Evolutionary conservation across 2,329 filamentous ascomycete species (phyloP).

Genomic region (Penicillium sp.): DNA sequence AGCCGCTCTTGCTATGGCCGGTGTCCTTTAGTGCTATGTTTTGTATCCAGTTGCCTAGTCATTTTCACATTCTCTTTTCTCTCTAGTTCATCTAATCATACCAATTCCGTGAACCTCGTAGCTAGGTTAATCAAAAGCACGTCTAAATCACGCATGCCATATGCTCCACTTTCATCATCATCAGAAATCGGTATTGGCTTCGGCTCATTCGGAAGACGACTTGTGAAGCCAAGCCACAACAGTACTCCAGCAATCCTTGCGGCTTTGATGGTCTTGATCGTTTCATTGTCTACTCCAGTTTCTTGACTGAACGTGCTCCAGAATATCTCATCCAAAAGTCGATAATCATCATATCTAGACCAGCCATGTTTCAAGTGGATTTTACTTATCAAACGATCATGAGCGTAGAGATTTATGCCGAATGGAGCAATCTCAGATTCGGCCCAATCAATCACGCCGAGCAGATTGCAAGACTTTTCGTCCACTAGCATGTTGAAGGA

Average conservation of each 20-base stretch:
- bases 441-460: constrained; percentile 44
- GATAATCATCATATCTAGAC: constrained; percentile 33
- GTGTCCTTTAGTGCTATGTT: not conserved
- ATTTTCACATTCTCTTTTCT: not conserved
- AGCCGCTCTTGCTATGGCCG: not conserved
- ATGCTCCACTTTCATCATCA: constrained; percentile 35
- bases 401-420: constrained; percentile 38
- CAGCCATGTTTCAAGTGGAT: constrained; percentile 37
- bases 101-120: not conserved
- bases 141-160: constrained; percentile 40
- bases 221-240: constrained; percentile 37
- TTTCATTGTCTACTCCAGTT: constrained; percentile 24
- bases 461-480: constrained; percentile 23
- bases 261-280: constrained; percentile 25
- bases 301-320: constrained; percentile 32
- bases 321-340: constrained; percentile 27
- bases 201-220: constrained; percentile 37
- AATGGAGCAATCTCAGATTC: constrained; percentile 41
- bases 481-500: constrained; percentile 40
- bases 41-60: not conserved
- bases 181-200: constrained; percentile 33
- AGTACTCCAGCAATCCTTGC: constrained; percentile 36
- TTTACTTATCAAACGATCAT: constrained; percentile 33
- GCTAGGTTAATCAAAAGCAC: constrained; percentile 34
- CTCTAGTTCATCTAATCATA: not conserved